phyloP scores from a whole-genome alignment of 2,329 filamentous ascomycete species.

The Dactylellina parvicollis region DNA sequence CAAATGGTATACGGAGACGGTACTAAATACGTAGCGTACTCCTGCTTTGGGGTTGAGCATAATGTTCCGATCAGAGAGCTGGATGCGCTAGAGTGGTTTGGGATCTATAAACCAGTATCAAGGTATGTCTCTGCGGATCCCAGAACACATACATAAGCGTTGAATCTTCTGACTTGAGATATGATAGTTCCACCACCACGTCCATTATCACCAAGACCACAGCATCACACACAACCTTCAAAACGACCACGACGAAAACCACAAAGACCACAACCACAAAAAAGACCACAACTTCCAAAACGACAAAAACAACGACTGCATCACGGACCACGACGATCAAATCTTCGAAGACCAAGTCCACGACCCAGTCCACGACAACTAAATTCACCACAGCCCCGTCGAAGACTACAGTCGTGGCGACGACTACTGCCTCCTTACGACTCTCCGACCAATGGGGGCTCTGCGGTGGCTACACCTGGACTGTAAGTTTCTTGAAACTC shows the following conservation, averaged over 20 bases:
- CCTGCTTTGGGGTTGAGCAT: conserved; percentile 56
- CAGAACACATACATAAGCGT: neutral
- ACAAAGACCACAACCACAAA: conserved; percentile 11
- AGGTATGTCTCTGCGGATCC: neutral
- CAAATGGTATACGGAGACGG: conserved; percentile 60
- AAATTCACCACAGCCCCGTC: too few relatives aligned
- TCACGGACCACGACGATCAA: too few relatives aligned
- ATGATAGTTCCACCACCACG: conserved; percentile 18
- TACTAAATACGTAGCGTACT: conserved; percentile 59
- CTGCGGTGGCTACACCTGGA: conserved; percentile 22
- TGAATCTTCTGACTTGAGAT: neutral
- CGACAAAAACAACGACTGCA: neutral
- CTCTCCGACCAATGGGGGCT: conserved; percentile 34
- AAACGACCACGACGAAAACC: conserved; percentile 2
- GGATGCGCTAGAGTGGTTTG: conserved; percentile 34
- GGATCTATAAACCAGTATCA: conserved; percentile 31
- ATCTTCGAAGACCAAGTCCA: conserved; percentile 18
- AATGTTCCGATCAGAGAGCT: conserved; percentile 38
- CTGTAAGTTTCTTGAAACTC: neutral
- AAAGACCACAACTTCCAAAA: neutral
- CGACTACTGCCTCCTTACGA: too few relatives aligned
- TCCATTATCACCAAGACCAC: conserved; percentile 3
- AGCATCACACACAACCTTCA: neutral
- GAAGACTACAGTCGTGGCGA: too few relatives aligned
- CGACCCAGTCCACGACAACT: conserved; percentile 1